Base-by-base conservation (phyloP, 2,329 filamentous ascomycete genomes). In the Venturia nashicola region DNA sequence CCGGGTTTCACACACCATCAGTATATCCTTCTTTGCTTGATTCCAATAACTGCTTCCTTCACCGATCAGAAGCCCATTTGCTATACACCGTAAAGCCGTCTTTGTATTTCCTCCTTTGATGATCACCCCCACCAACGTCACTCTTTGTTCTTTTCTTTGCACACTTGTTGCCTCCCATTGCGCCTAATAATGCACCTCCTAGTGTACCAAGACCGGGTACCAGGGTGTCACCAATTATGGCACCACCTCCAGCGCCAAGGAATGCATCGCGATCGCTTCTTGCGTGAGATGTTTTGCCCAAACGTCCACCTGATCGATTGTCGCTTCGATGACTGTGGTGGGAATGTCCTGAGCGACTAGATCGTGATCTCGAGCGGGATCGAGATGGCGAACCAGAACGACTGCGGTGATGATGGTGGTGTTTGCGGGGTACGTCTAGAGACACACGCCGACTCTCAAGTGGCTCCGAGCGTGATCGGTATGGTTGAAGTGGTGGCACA, bases 211-310 rank as follows among this genome's bases (percentile, higher is more conserved):
- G 65, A 0, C 77, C 77, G 3, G 77, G 77, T 54, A 79, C 77
- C 11, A 79, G 75, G 16, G 69, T 70, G 66, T 79, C 77, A 2
- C 77, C 77, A 1, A 79, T 71, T 1, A 79, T 65, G 5, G 75
- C 76, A 14, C 77, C 77, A 2, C 73, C 77, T 11, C 77, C 76
- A 0, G 77, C 77, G 59, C 77, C 77, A 0, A 79, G 68, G 61
- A 79, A 79, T 0, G 76, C 77, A 42, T 76, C 73, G 20, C 73
- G 68, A 64, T 68, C 68, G 62, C 68, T 61, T 16, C 20, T 54
- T 18, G 55, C 40, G 44, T 34, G n/a, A 20, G 59, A 61, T 60
- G 60, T 62, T 12, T 59, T 61, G 39, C 59, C 60, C 6, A 64
- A 66, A 18, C 59, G 54, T 61, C 54, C 36, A n/a, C 65, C 23